phyloP scores from a whole-genome alignment of 306 rosid species.

The Vigna nakashimae region DNA sequence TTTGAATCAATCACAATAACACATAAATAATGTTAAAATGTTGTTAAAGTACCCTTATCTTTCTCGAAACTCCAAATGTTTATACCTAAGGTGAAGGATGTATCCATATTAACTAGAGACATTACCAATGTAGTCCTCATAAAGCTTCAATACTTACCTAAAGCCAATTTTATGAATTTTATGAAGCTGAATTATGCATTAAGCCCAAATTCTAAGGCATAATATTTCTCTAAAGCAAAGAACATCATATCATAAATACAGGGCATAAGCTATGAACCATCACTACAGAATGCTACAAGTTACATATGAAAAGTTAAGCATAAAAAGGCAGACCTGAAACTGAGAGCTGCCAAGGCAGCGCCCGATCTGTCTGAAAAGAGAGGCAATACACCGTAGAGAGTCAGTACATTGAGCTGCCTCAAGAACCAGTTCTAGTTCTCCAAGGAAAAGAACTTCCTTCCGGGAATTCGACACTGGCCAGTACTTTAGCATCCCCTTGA shows the following conservation, averaged over 20 bases:
- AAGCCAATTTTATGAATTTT: not conserved
- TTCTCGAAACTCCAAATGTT: not conserved
- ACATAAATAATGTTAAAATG: too few species aligned
- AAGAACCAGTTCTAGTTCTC: constrained; percentile 69
- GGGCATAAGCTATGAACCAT: not conserved
- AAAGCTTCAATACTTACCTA: not conserved
- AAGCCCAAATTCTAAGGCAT: not conserved
- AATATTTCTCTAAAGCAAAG: constrained; percentile 9
- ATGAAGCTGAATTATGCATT: not conserved
- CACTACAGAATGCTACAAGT: not conserved
- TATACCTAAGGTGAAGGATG: not conserved
- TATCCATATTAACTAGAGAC: not conserved
- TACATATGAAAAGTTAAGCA: not conserved
- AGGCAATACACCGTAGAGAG: constrained; percentile 54
- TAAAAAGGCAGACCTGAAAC: constrained; percentile 61
- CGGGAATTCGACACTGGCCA: constrained; percentile 81
- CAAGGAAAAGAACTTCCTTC: constrained; percentile 78
- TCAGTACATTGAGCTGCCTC: constrained; percentile 60
- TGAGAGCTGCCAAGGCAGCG: constrained; percentile 78
- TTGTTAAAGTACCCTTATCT: too few species aligned
- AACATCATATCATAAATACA: constrained; percentile 14
- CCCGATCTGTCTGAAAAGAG: constrained; percentile 69
- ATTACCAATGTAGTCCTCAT: not conserved
- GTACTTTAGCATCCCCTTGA: constrained; percentile 70
- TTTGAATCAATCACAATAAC: too few species aligned